Percentiles rank a stretch among this genome's conserved stretches.
phyloP scores from a whole-genome alignment of 257 asterid genomes.

The Solanum dulcamara region DNA sequence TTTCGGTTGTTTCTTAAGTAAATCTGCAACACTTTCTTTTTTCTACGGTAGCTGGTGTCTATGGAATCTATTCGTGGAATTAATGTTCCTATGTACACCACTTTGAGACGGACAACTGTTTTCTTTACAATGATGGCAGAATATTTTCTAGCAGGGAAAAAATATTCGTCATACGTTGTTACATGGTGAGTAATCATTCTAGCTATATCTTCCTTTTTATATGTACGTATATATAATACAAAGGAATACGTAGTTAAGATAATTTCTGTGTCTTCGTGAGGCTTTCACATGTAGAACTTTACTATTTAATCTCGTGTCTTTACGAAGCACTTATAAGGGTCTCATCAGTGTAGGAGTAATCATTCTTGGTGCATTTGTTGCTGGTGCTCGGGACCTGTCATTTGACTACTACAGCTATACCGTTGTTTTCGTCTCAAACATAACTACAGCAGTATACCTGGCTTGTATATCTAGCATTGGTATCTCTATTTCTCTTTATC shows the following conservation, averaged over 20 bases:
- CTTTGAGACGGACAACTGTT: constrained; percentile 12
- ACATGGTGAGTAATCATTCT: neutral
- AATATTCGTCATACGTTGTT: constrained; percentile 1
- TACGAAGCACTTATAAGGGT: neutral
- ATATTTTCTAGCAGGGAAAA: neutral
- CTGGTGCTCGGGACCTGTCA: constrained; percentile 15
- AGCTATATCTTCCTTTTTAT: no score
- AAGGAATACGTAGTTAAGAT: no score
- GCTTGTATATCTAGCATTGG: constrained; percentile 12
- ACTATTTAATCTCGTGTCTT: neutral
- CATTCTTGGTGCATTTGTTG: constrained; percentile 12
- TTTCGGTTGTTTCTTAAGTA: neutral
- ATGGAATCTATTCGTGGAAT: constrained; percentile 15
- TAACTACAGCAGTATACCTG: constrained; percentile 13
- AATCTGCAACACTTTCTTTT: neutral
- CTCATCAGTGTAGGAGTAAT: constrained; percentile 14
- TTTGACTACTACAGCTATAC: constrained; percentile 8
- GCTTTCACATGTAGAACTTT: neutral
- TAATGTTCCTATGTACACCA: constrained; percentile 14
- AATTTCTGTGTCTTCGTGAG: neutral
- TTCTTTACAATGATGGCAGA: constrained; percentile 15
- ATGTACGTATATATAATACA: no score
- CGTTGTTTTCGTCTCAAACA: constrained; percentile 4
- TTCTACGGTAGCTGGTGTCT: constrained; percentile 3
- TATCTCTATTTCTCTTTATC: neutral